These are phyloP conservation scores for Penicillium sp. DNA, from an alignment of 2,329 filamentous ascomycete genomes.

Conservation along the genomic window DNA sequence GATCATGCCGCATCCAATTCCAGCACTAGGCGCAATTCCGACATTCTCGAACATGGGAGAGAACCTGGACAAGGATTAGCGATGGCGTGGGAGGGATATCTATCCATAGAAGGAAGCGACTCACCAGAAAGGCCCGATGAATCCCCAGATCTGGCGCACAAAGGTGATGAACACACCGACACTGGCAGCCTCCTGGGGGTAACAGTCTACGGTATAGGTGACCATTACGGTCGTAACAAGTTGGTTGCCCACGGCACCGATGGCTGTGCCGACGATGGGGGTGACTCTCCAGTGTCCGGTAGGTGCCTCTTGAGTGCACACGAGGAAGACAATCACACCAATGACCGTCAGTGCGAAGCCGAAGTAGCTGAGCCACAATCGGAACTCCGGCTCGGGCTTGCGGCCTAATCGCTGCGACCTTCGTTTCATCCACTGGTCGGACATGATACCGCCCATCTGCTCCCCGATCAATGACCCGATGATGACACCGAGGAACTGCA, in stretches of 20 bases:
- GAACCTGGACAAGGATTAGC: slow-evolving; percentile 30
- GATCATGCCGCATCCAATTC: slow-evolving; percentile 31
- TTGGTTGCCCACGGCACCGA: slow-evolving; percentile 58
- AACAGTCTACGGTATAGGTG: slow-evolving; percentile 60
- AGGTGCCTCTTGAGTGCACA: slow-evolving; percentile 51
- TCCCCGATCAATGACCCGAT: slow-evolving; percentile 60
- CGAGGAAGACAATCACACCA: slow-evolving; percentile 57
- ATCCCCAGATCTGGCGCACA: slow-evolving; percentile 47
- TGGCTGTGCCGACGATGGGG: slow-evolving; percentile 56
- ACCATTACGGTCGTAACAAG: slow-evolving; percentile 62
- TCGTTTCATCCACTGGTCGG: slow-evolving; percentile 57
- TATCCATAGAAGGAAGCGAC: slow-evolving; percentile 3
- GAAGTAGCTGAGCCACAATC: slow-evolving; percentile 58
- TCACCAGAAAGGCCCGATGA: slow-evolving; percentile 41
- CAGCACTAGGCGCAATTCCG: slow-evolving; percentile 32
- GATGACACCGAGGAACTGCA: slow-evolving; percentile 59
- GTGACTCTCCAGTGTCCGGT: slow-evolving; percentile 54
- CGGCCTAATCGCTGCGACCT: slow-evolving; percentile 31
- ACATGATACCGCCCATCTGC: slow-evolving; percentile 57
- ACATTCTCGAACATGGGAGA: slow-evolving; percentile 36
- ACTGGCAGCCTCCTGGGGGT: slow-evolving; percentile 53
- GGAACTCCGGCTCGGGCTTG: slow-evolving; percentile 52
- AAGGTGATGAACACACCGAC: slow-evolving; percentile 63
- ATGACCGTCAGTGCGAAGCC: slow-evolving; percentile 53
- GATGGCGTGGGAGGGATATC: neutral